These are phyloP conservation scores for Colletotrichum horii DNA, from an alignment of 2,329 filamentous ascomycete genomes.

Conservation along the genomic window DNA sequence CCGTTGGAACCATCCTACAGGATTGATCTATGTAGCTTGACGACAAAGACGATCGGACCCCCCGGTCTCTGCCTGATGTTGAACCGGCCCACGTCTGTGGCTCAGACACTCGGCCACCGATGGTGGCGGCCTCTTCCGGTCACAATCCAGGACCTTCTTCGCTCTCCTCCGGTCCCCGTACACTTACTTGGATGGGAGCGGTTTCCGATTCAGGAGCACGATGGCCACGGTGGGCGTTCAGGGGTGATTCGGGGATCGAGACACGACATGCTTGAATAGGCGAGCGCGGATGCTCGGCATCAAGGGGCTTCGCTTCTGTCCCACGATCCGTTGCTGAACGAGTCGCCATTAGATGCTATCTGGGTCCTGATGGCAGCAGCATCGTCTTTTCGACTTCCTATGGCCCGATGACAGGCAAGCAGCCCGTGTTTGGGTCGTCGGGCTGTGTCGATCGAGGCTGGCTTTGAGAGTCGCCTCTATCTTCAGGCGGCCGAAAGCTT, in stretches of 20 bases:
- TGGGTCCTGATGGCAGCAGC: background rate
- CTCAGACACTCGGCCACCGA: background rate
- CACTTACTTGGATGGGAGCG: background rate
- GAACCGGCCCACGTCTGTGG: conserved; percentile 5
- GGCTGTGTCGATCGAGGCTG: background rate
- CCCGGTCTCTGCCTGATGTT: background rate
- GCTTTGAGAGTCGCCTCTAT: background rate
- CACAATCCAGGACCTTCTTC: background rate
- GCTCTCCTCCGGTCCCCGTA: background rate
- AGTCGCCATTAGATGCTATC: background rate
- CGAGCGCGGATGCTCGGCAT: background rate
- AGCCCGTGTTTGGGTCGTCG: background rate
- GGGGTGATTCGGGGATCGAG: conserved; percentile 4
- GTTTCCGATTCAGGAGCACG: background rate
- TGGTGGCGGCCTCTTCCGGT: background rate
- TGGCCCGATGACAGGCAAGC: background rate
- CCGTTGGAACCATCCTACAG: background rate
- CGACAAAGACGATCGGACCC: background rate
- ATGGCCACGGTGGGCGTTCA: background rate
- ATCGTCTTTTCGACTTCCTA: background rate
- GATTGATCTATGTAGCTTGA: background rate
- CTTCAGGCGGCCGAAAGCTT: background rate
- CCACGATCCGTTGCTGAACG: background rate
- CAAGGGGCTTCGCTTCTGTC: background rate
- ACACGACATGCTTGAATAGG: conserved; percentile 6